Percentiles rank a stretch among this genome's conserved stretches.
phyloP scores from a whole-genome alignment of 768 basidiomycete species.

The Leccinum variicolor region DNA sequence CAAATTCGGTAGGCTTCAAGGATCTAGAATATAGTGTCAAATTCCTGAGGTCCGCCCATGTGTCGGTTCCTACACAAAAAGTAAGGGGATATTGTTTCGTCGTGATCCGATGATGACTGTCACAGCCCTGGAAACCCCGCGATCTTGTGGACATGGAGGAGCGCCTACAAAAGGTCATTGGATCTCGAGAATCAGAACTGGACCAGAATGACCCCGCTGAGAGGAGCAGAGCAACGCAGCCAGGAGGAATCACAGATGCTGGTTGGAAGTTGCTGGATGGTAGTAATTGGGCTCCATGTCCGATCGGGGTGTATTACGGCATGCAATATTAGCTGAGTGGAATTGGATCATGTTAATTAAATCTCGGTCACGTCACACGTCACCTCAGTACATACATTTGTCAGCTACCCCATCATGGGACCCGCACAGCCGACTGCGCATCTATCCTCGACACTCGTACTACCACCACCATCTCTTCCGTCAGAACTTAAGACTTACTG shows the following conservation, averaged over 20 bases:
- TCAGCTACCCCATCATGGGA: slow-evolving; percentile 11
- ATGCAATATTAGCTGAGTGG: not conserved
- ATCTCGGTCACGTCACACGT: slow-evolving; percentile 19
- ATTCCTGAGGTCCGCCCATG: slow-evolving; percentile 12
- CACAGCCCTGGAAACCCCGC: slow-evolving; percentile 49
- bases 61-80: slow-evolving; percentile 5
- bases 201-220: not conserved
- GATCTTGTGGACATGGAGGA: slow-evolving; percentile 56
- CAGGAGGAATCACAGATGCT: slow-evolving; percentile 1
- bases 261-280: slow-evolving; percentile 57
- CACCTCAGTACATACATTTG: slow-evolving; percentile 13
- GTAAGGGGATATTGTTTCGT: slow-evolving; percentile 9
- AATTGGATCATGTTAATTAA: not conserved
- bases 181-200: slow-evolving; percentile 1
- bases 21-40: slow-evolving; percentile 17
- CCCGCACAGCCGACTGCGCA: slow-evolving; percentile 22
- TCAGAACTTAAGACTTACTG: not conserved
- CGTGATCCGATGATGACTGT: not conserved
- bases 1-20: slow-evolving; percentile 17
- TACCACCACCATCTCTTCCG: not conserved
- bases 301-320: slow-evolving; percentile 55
- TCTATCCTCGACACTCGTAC: not conserved
- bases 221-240: not conserved
- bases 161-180: slow-evolving; percentile 38
- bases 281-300: slow-evolving; percentile 58